A percentile compares a stretch with the other conserved stretches of the same genome.
phyloP scores from a whole-genome alignment of 257 asterid genomes.

The Apocynum venetum region DNA sequence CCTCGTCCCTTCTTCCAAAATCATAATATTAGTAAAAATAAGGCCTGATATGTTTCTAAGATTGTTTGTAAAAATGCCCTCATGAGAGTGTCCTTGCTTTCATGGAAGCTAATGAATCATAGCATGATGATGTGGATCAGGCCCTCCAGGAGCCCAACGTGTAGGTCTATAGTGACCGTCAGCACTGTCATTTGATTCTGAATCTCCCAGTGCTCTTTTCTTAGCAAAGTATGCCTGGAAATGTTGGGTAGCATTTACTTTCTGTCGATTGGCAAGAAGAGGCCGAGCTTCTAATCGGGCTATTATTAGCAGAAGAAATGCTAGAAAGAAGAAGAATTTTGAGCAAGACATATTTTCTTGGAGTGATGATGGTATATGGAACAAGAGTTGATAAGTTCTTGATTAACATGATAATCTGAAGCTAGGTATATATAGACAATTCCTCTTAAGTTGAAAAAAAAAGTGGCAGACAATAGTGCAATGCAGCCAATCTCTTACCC shows the following conservation, averaged over 20 bases:
- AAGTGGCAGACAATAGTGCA: conserved; percentile 3
- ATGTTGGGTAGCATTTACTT: conserved; percentile 5
- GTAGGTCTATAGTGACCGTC: conserved; percentile 23
- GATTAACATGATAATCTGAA: too few relatives aligned
- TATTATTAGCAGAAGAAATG: conserved; percentile 22
- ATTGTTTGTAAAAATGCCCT: background rate
- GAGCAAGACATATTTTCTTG: conserved; percentile 20
- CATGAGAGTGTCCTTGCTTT: background rate
- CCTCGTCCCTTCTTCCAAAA: background rate
- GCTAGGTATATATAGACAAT: background rate
- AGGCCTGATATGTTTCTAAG: background rate
- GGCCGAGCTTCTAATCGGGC: conserved; percentile 21
- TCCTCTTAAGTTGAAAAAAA: background rate
- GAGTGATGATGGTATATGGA: too few relatives aligned
- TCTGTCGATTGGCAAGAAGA: background rate
- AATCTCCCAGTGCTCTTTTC: conserved; percentile 13
- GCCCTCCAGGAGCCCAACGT: conserved; percentile 50
- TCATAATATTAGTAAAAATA: too few relatives aligned
- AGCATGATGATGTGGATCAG: conserved; percentile 47
- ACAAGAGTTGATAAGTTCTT: too few relatives aligned
- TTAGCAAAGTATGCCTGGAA: conserved; percentile 31
- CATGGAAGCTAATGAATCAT: background rate
- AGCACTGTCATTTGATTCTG: conserved; percentile 1
- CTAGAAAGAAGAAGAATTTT: conserved; percentile 28
- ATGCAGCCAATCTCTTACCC: conserved; percentile 21